These are phyloP conservation scores for Apiotrichum siamense DNA, from an alignment of 1,284 basidiomycete species.

Conservation along the genomic window DNA sequence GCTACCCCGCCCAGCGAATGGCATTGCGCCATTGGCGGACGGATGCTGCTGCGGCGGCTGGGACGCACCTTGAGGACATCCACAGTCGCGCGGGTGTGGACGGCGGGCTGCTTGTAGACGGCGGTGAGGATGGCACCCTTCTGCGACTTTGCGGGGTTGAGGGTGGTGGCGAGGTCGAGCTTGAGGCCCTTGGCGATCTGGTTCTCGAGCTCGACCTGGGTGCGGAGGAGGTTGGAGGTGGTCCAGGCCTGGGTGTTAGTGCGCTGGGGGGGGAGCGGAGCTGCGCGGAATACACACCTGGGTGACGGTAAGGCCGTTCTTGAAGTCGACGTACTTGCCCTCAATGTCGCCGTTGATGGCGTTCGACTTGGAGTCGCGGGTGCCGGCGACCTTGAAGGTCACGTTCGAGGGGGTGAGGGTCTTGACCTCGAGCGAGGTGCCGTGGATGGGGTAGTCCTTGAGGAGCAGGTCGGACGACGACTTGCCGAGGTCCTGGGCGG, in stretches of 20 bases:
- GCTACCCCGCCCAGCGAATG: too few relatives aligned
- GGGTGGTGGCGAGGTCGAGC: constrained; percentile 78
- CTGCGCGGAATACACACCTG: constrained; percentile 49
- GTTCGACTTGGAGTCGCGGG: constrained; percentile 64
- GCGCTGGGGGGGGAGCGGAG: neutral
- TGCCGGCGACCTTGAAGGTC: constrained; percentile 79
- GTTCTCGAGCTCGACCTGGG: constrained; percentile 93
- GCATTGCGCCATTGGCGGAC: neutral
- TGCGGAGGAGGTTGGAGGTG: constrained; percentile 79
- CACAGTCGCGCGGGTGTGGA: constrained; percentile 86
- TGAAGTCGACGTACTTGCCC: constrained; percentile 81
- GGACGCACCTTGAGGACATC: constrained; percentile 85
- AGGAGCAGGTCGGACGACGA: constrained; percentile 89
- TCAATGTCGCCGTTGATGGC: constrained; percentile 80
- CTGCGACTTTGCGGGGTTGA: constrained; percentile 64
- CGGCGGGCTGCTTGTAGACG: constrained; percentile 92
- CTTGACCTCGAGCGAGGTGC: constrained; percentile 84
- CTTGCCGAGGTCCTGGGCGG: constrained; percentile 81
- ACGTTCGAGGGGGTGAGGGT: constrained; percentile 87
- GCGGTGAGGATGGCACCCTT: constrained; percentile 76
- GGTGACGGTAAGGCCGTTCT: constrained; percentile 84
- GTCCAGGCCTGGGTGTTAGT: constrained; percentile 65
- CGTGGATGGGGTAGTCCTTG: constrained; percentile 83
- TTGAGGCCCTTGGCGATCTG: constrained; percentile 97
- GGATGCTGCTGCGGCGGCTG: neutral